Base-by-base conservation (phyloP, 805 yeast species). In the Metschnikowia hibisci region DNA sequence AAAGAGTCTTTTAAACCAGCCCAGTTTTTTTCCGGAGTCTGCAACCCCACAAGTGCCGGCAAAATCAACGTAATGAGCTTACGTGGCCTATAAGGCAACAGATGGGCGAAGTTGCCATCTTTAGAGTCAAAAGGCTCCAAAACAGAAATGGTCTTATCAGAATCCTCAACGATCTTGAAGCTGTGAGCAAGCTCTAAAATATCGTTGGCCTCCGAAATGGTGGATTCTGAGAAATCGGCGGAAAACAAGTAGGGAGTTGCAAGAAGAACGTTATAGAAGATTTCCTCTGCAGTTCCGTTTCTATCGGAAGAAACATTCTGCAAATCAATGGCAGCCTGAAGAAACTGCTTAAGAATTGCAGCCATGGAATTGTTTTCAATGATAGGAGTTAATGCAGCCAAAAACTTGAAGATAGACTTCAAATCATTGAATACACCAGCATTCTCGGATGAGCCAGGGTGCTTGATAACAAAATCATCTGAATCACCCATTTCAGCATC, bases 391-490 rank as follows among this genome's bases (percentile, higher is more conserved):
- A 89, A 64, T 3, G 82, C 62, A 0, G 88, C 80, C 50, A 87
- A 66, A 50, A 89, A 81, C 55, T 96, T 78, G 46, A 87, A 55
- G 12, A 82, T 64, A 10, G 85, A 70, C 62, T 91, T 90, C 49
- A 87, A 60, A 50, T 79, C 78, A 48, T 82, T 82, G 80, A 87
- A 85, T 14, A 73, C 64, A 12, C 89, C 89, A 22, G 74, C 71
- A 32, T 67, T 69, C 28, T 61, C 65, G 13, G 47, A 47, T 32
- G 32, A 35, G 6, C 13, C 39, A 18, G 11, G 37, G 47, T 14
- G 31, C 7, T 15, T 28, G 18, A 18, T 28, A 10, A 4, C 27
- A 13, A 33, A 38, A 29, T 36, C 43, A 25, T 26, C 42, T 10
- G 47, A 39, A 14, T 47, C 48, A 6, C 40, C 54, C 39, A 49